phyloP scores from a whole-genome alignment of 371 early-diverging fungal species.

The Basidiobolus meristosporus region DNA sequence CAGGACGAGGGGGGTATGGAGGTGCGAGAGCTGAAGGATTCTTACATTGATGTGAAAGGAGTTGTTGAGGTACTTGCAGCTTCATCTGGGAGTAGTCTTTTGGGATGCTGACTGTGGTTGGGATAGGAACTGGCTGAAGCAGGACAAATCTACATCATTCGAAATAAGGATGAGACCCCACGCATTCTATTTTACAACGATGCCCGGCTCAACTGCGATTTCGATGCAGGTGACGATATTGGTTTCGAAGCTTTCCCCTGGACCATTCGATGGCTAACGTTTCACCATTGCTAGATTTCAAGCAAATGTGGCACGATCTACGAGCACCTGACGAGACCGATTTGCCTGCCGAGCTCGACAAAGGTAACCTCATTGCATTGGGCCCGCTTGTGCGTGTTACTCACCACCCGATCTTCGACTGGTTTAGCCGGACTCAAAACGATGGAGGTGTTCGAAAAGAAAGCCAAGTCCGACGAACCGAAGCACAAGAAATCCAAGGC shows the following conservation, averaged over 20 bases:
- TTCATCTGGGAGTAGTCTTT: background rate
- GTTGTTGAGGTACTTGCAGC: slow-evolving; percentile 21
- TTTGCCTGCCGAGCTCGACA: slow-evolving; percentile 12
- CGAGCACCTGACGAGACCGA: slow-evolving; percentile 57
- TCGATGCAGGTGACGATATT: slow-evolving; percentile 27
- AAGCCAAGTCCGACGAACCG: slow-evolving; percentile 7
- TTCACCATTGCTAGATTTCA: slow-evolving; percentile 25
- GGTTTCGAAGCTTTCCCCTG: background rate
- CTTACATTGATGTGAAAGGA: slow-evolving; percentile 44
- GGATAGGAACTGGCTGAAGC: slow-evolving; percentile 36
- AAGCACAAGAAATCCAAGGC: slow-evolving; percentile 41
- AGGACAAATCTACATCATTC: slow-evolving; percentile 46
- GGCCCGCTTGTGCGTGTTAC: no score
- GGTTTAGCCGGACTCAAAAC: slow-evolving; percentile 43
- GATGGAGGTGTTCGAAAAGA: slow-evolving; percentile 43
- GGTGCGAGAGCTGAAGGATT: slow-evolving; percentile 59
- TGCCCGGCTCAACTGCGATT: slow-evolving; percentile 28
- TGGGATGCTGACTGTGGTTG: background rate
- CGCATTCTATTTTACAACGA: slow-evolving; percentile 54
- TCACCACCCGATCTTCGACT: no score
- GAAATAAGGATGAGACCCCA: slow-evolving; percentile 57
- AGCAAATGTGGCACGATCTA: slow-evolving; percentile 52
- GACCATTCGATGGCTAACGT: background rate
- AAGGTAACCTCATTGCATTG: no score
- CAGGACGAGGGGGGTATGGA: slow-evolving; percentile 53